These are phyloP conservation scores for Fusarium torreyae DNA, from an alignment of 2,329 filamentous ascomycete genomes.

Conservation along the genomic window DNA sequence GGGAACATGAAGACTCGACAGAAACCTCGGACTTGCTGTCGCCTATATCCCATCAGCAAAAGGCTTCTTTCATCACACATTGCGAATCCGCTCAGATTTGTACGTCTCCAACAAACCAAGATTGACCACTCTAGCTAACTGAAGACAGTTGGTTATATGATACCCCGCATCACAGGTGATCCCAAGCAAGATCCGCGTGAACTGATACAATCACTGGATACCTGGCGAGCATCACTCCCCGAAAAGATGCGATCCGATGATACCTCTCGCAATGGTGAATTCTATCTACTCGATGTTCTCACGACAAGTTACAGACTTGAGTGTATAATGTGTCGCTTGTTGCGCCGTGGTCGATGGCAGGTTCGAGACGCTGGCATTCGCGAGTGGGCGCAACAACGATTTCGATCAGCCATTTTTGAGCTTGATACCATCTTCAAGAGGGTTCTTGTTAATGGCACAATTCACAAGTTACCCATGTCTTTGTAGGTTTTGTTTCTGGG, in stretches of 20 bases:
- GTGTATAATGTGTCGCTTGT: slow-evolving; percentile 31
- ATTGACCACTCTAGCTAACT: not conserved
- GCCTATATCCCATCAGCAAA: slow-evolving; percentile 3
- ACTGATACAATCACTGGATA: slow-evolving; percentile 6
- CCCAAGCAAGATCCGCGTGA: not conserved
- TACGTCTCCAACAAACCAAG: not conserved
- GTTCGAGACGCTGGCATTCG: not conserved
- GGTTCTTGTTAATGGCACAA: slow-evolving; percentile 5
- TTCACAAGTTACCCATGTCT: slow-evolving; percentile 11
- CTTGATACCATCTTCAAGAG: slow-evolving; percentile 29
- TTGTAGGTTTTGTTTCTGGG: slow-evolving; percentile 17
- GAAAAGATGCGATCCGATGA: not conserved
- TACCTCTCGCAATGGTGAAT: not conserved
- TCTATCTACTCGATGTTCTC: slow-evolving; percentile 6
- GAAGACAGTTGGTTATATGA: not conserved
- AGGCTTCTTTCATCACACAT: slow-evolving; percentile 13
- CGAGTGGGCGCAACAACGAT: slow-evolving; percentile 32
- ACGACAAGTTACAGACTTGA: slow-evolving; percentile 36
- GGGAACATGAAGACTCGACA: slow-evolving; percentile 23
- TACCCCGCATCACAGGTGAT: not conserved
- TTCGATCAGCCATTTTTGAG: slow-evolving; percentile 25
- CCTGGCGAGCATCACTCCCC: not conserved
- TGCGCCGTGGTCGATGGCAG: slow-evolving; percentile 22
- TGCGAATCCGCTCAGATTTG: slow-evolving; percentile 30
- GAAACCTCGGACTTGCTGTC: not conserved